These are phyloP conservation scores for Aspergillus ellipticus DNA, from an alignment of 495 filamentous ascomycete species.

Conservation along the genomic window DNA sequence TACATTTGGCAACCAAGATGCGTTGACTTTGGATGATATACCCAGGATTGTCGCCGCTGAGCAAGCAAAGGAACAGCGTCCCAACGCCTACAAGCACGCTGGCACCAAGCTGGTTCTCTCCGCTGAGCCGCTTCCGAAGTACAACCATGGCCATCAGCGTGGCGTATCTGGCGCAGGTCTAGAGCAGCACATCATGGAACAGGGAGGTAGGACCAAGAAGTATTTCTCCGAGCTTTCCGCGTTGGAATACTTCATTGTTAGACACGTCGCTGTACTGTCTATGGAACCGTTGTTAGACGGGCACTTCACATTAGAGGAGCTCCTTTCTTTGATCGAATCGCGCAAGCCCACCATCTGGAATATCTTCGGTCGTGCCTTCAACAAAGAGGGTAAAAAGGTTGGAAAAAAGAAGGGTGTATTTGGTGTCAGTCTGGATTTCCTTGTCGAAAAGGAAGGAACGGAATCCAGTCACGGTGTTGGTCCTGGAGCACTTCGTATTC, in stretches of 20 bases:
- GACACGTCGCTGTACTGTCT: slow-evolving; percentile 88
- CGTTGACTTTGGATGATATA: slow-evolving; percentile 92
- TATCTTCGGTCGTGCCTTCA: slow-evolving; percentile 93
- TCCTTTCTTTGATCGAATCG: slow-evolving; percentile 92
- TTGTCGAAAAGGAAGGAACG: slow-evolving; percentile 89
- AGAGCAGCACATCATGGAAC: slow-evolving; percentile 30
- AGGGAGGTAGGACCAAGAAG: slow-evolving; percentile 53
- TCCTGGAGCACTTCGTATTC: slow-evolving; percentile 82
- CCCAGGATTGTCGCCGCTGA: slow-evolving; percentile 95
- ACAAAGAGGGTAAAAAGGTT: slow-evolving; percentile 71
- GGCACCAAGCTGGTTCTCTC: slow-evolving; percentile 66
- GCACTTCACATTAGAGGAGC: slow-evolving; percentile 87
- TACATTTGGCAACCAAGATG: slow-evolving; percentile 86
- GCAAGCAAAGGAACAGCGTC: slow-evolving; percentile 87
- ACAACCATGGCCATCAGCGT: slow-evolving; percentile 73
- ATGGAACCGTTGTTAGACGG: slow-evolving; percentile 92
- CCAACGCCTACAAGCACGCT: slow-evolving; percentile 75
- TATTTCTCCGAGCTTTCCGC: slow-evolving; percentile 97
- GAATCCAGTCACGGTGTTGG: slow-evolving; percentile 96
- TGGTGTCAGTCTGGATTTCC: slow-evolving; percentile 73
- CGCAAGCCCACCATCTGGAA: slow-evolving; percentile 95
- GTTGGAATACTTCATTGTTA: slow-evolving; percentile 94
- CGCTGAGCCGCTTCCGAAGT: slow-evolving; percentile 61
- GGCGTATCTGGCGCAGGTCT: slow-evolving; percentile 67
- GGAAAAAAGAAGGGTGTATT: slow-evolving; percentile 93